Base-by-base conservation (phyloP, 768 basidiomycete species). In the Suillus luteus region DNA sequence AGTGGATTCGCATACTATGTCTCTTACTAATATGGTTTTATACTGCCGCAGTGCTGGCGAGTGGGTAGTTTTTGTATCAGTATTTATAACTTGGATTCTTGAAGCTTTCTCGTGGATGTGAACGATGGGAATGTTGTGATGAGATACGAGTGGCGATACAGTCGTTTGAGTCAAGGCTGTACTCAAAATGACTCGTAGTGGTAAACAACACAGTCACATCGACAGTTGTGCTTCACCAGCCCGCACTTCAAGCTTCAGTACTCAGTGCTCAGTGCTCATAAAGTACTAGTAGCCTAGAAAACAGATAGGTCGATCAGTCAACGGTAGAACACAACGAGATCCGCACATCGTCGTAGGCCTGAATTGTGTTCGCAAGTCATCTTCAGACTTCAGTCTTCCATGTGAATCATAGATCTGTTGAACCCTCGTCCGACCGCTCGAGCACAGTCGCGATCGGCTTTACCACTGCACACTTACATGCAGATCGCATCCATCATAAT, bases 21-120 rank as follows among this genome's bases (percentile, higher is more conserved):
- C 22, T 17, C 38, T 31, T 58, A 58, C 41, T 58, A 17, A 17
- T 58, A 58, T 19, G 24, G 10, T 58, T 19, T 12, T 31, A 58
- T 41, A 17, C 57, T 58, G 57, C 57, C 24, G 40, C 40, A 19
- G 57, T 58, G 73, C 64, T 62, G 65, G 72, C 64, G 62, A 62
- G 61, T 65, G 59, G 35, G 40, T 68, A 49, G 65, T 63, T 37
- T 49, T 27, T 58, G 57, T 58, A 58, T 27, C 57, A 58, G 27
- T 58, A 41, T 31, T 41, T 58, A 58, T 41, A 24, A 19, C 6
- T 9, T 58, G 5, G 27, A 41, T 19, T 58, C 27, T 58, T 41
- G 57, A 58, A 1, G 40, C 40, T 11, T 38, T 58, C 40, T 24
- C 27, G 17, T 11, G 10, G 17, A 9, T 41, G 17, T 38, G 10